Evolutionary conservation across 1,284 basidiomycete genomes (phyloP).

Genomic region (Cutaneotrichosporon cutaneum): DNA sequence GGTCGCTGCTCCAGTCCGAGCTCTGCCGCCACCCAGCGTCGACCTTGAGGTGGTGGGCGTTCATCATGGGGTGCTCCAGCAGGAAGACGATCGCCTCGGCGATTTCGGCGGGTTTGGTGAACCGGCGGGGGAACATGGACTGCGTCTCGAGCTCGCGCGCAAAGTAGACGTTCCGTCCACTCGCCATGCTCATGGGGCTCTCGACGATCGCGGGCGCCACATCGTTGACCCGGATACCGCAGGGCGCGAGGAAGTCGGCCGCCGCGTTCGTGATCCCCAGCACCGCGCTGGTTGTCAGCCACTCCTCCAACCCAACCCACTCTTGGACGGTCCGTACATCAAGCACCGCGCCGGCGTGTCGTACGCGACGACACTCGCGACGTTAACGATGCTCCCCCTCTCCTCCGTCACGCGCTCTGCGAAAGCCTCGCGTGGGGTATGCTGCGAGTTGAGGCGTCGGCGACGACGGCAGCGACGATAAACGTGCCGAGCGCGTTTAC

Average conservation of each 20-base stretch:
- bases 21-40: conserved; percentile 12
- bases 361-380: conserved; percentile 23
- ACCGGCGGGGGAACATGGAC: conserved; percentile 31
- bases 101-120: conserved; percentile 22
- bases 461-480: conserved; percentile 26
- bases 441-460: conserved; percentile 29
- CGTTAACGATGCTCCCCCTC: conserved; percentile 31
- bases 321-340: conserved; percentile 28
- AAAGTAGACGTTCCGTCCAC: conserved; percentile 21
- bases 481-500: conserved; percentile 28
- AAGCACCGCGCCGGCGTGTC: conserved; percentile 23
- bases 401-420: conserved; percentile 19
- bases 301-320: not conserved
- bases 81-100: conserved; percentile 22
- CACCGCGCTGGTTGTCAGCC: not conserved
- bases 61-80: conserved; percentile 31
- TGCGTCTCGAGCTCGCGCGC: conserved; percentile 17
- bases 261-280: conserved; percentile 12
- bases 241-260: conserved; percentile 21
- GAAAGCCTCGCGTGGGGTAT: conserved; percentile 5
- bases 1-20: conserved; percentile 7
- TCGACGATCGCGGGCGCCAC: conserved; percentile 28
- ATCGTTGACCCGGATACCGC: conserved; percentile 29
- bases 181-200: conserved; percentile 19
- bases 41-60: conserved; percentile 26